Evolutionary conservation across 371 early-diverging fungal genomes (phyloP).

Genomic region (Mucor lusitanicus): DNA sequence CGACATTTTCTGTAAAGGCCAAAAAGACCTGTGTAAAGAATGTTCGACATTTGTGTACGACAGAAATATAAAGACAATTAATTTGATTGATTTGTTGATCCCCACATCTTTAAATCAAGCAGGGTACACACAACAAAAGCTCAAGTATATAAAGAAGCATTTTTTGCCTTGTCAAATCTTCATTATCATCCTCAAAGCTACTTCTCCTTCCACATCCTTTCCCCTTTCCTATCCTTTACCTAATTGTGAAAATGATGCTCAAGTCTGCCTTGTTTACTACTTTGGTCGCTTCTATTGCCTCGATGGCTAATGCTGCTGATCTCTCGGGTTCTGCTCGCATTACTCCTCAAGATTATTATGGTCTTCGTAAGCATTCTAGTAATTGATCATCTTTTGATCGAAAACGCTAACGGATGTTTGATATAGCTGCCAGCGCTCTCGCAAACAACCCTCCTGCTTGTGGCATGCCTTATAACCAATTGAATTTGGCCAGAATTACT

Average conservation of each 20-base stretch:
- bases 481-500: constrained; percentile 56
- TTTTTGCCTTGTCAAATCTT: not conserved
- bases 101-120: not conserved
- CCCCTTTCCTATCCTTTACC: not conserved
- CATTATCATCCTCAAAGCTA: not conserved
- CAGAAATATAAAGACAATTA: not conserved
- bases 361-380: constrained; percentile 19
- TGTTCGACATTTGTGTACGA: not conserved
- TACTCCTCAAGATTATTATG: constrained; percentile 30
- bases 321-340: constrained; percentile 20
- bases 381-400: too few relatives aligned
- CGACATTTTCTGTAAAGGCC: not conserved
- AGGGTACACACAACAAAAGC: not conserved
- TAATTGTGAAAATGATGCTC: not conserved
- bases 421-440: constrained; percentile 15
- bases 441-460: constrained; percentile 50
- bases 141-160: not conserved
- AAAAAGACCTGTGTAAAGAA: not conserved
- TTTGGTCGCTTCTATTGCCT: not conserved
- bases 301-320: not conserved
- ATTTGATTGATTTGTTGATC: not conserved
- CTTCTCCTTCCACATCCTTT: not conserved
- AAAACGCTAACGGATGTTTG: not conserved
- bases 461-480: constrained; percentile 52
- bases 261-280: not conserved